Evolutionary conservation across 495 filamentous ascomycete genomes (phyloP), one percentile per base, ranked within the genome.

Genomic region (Hypoxylon lenormandii): DNA sequence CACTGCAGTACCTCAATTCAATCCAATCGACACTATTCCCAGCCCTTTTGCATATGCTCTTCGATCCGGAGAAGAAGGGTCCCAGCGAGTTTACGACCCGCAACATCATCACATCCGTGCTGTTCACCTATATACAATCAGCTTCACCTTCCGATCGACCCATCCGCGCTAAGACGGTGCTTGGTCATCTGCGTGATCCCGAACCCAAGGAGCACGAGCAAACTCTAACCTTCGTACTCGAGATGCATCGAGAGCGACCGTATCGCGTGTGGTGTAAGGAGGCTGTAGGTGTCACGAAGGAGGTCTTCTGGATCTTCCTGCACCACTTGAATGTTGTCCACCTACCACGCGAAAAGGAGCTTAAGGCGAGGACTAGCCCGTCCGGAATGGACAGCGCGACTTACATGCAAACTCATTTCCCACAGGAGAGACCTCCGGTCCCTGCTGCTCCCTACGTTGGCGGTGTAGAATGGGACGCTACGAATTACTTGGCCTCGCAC

Each of bases 291-390:
- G 93, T 98, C 45, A 97, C 92, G 33, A 98, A 98, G 78, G 95
- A 98, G 76, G 95, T 98, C 23, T 98, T 98, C 77, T 98, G 95
- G 95, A 98, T 98, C 73, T 98, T 98, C 80, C 83, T 97, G 56
- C 95, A 98, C 75, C 89, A 94, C 60, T 80, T 94, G 49, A 98
- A 98, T 69, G 89, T 97, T 61, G 86, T 98, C 52, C 87, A 92
- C 42, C 72, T 89, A 22, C 84, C 83, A 28, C 69, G 77, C 60
- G 75, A 78, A 11, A 73, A 74, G 66, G 60, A 72, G 46, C 19
- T 43, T 19, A 61, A 66, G 72, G 70, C 42, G 48, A 53, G 51
- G 11, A 40, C 33, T 15, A 49, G 66, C 8, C 61, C 74, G 23
- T 76, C 74, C 10, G 69, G 72, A n/a, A 75, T 72, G 10, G 69